phyloP scores from a whole-genome alignment of 768 basidiomycete genomes.

The Sutorius australiensis region DNA sequence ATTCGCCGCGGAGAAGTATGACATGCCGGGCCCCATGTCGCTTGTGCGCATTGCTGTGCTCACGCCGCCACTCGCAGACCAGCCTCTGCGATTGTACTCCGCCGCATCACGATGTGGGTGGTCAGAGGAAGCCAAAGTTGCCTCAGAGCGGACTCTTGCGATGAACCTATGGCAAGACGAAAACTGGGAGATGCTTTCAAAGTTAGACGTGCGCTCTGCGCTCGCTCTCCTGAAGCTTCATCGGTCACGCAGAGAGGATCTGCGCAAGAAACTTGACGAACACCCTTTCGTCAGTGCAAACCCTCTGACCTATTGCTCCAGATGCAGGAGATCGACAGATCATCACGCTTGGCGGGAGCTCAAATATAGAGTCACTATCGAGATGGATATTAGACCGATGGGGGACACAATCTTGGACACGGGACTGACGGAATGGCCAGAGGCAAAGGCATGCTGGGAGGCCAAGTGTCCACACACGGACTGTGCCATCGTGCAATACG shows the following conservation, averaged over 20 bases:
- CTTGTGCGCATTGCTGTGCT: constrained; percentile 56
- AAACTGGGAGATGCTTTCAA: constrained; percentile 43
- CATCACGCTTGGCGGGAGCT: constrained; percentile 65
- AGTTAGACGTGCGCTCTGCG: constrained; percentile 48
- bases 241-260: constrained; percentile 44
- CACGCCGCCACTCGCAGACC: constrained; percentile 46
- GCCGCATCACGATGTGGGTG: constrained; percentile 57
- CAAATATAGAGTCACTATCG: constrained; percentile 51
- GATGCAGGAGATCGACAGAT: constrained; percentile 47
- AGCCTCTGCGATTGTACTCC: constrained; percentile 52
- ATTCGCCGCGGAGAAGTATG: constrained; percentile 65
- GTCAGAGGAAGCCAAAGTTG: constrained; percentile 50
- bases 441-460: constrained; percentile 60
- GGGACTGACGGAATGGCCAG: constrained; percentile 53
- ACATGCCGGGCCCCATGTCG: constrained; percentile 62
- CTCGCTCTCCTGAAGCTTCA: constrained; percentile 56
- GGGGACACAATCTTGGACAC: constrained; percentile 52
- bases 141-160: constrained; percentile 53
- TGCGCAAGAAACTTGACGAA: constrained; percentile 48
- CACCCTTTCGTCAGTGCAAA: constrained; percentile 54
- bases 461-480: constrained; percentile 45
- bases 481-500: constrained; percentile 53
- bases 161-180: constrained; percentile 47
- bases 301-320: constrained; percentile 40
- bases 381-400: constrained; percentile 56